These are phyloP conservation scores for Musa acuminata DNA, from an alignment of 176 grass and related monocot species.

Conservation along the genomic window DNA sequence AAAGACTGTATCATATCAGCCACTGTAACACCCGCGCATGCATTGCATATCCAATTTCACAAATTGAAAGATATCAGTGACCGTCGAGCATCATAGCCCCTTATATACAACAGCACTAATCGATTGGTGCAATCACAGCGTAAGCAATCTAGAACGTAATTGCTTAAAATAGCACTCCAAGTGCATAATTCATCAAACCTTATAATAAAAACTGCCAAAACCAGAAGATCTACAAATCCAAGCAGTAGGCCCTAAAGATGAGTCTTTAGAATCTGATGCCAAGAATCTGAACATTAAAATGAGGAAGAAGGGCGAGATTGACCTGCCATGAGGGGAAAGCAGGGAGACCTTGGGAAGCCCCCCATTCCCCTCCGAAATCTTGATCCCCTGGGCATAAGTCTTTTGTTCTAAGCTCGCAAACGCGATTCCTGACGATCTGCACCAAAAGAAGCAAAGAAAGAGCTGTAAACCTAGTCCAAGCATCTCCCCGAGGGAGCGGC, in stretches of 20 bases:
- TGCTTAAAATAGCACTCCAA: neutral
- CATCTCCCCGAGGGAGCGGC: neutral
- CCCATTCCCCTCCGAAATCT: constrained; percentile 66
- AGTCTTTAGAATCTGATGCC: neutral
- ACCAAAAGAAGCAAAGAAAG: constrained; percentile 3
- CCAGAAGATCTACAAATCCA: neutral
- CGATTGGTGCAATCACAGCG: no score
- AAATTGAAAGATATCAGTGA: neutral
- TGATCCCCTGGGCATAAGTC: constrained; percentile 48
- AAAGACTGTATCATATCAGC: constrained; percentile 24
- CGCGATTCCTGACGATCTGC: constrained; percentile 47
- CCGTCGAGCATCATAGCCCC: no score
- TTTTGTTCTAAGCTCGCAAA: constrained; percentile 53
- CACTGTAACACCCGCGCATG: neutral
- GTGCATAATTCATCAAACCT: neutral
- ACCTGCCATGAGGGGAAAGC: constrained; percentile 73
- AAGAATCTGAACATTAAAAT: neutral
- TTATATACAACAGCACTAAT: no score
- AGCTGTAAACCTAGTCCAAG: neutral
- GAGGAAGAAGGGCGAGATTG: neutral
- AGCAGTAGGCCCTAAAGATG: neutral
- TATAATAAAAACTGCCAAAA: neutral
- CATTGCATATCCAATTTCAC: neutral
- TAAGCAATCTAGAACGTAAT: no score
- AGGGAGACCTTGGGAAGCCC: constrained; percentile 65